These are phyloP conservation scores for Fusarium sp. DNA, from an alignment of 2,329 filamentous ascomycete species.

Conservation along the genomic window DNA sequence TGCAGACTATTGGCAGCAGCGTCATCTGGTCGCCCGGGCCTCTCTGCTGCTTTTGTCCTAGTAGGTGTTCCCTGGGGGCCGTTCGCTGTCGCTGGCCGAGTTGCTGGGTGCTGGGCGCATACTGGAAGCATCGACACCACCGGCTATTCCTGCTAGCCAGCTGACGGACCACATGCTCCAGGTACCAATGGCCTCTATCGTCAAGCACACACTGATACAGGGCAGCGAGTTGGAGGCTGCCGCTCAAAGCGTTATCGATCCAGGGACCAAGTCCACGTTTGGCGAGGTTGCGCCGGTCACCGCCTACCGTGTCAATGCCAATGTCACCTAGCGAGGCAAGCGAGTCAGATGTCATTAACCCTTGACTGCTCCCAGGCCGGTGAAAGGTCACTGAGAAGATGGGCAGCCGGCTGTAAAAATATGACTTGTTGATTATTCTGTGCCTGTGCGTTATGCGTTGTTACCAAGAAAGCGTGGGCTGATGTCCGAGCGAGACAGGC, in stretches of 20 bases:
- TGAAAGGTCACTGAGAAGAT: neutral
- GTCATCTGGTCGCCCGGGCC: slow-evolving; percentile 30
- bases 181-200: neutral
- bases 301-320: neutral
- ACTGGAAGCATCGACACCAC: neutral
- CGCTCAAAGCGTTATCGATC: neutral
- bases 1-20: slow-evolving; percentile 43
- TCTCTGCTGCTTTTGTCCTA: slow-evolving; percentile 20
- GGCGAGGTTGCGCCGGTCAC: neutral
- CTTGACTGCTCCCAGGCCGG: neutral
- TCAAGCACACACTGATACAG: neutral
- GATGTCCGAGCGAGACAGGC: slow-evolving; percentile 29
- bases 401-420: slow-evolving; percentile 3
- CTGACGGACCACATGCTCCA: neutral
- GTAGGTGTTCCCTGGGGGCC: neutral
- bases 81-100: neutral
- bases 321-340: slow-evolving; percentile 1
- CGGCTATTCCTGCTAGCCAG: neutral
- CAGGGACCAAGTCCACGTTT: neutral
- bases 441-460: slow-evolving; percentile 29
- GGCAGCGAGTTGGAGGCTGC: neutral
- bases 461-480: slow-evolving; percentile 29
- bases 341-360: slow-evolving; percentile 27
- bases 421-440: slow-evolving; percentile 8
- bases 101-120: neutral